phyloP scores from a whole-genome alignment of 2,329 filamentous ascomycete species.

The Aphanocladium album region DNA sequence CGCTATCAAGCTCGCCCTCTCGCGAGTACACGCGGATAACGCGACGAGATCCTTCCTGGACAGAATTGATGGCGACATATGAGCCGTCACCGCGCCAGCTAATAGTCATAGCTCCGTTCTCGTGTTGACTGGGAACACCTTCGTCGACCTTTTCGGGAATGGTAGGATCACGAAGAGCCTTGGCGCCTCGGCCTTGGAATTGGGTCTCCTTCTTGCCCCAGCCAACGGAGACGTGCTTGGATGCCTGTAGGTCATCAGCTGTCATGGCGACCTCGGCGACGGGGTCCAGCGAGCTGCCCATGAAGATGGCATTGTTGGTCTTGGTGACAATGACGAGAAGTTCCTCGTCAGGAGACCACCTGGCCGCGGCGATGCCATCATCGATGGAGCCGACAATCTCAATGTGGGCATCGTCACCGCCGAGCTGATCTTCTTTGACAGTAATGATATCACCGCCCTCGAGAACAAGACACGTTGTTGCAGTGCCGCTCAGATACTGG shows the following conservation, averaged over 20 bases:
- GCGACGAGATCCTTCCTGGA: constrained; percentile 65
- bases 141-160: constrained; percentile 89
- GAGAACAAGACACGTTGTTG: constrained; percentile 74
- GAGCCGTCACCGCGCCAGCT: constrained; percentile 95
- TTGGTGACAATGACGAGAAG: constrained; percentile 78
- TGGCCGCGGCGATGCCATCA: constrained; percentile 80
- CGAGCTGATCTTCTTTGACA: constrained; percentile 58
- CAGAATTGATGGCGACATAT: constrained; percentile 78
- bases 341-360: constrained; percentile 95
- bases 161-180: constrained; percentile 84
- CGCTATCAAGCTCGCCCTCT: constrained; percentile 85
- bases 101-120: constrained; percentile 67
- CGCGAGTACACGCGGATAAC: constrained; percentile 86
- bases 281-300: constrained; percentile 87
- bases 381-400: constrained; percentile 96
- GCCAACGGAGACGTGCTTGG: constrained; percentile 90
- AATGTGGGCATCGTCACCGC: constrained; percentile 65
- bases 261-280: constrained; percentile 70
- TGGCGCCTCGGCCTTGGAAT: constrained; percentile 86
- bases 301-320: constrained; percentile 75
- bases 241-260: constrained; percentile 74
- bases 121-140: constrained; percentile 67
- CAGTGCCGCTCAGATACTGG: constrained; percentile 79
- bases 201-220: constrained; percentile 99
- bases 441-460: constrained; percentile 87